Conservation (phyloP, 495 filamentous ascomycete genomes). For the Penicillium silybi region DNA sequence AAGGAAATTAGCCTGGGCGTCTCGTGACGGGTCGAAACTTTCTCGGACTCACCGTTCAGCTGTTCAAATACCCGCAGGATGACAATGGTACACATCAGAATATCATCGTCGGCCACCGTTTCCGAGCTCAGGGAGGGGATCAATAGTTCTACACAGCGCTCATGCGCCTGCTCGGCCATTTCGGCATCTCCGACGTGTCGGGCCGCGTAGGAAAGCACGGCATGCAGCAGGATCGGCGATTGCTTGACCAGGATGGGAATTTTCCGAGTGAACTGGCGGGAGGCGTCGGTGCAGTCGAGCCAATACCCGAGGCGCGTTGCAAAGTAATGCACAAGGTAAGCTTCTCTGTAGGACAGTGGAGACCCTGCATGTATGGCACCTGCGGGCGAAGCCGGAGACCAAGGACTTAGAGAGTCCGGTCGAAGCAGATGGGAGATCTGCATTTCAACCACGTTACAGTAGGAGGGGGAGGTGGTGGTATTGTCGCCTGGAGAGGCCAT, state of each 20-base stretch:
- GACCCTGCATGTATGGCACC: slow-evolving; percentile 3
- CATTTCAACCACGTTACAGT: slow-evolving; percentile 2
- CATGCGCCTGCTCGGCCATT: slow-evolving; percentile 8
- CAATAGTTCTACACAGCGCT: slow-evolving; percentile 11
- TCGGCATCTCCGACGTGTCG: slow-evolving; percentile 10
- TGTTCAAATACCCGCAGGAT: slow-evolving; percentile 13
- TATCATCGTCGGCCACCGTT: slow-evolving; percentile 8
- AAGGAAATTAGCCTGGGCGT: slow-evolving; percentile 2
- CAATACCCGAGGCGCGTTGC: slow-evolving; percentile 8
- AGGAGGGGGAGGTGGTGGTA: slow-evolving; percentile 3
- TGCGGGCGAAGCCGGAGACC: slow-evolving; percentile 3
- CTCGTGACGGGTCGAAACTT: not conserved
- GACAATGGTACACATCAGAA: slow-evolving; percentile 11
- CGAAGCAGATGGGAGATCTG: slow-evolving; percentile 1
- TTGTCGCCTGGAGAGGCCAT: slow-evolving; percentile 5
- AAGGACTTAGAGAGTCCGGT: slow-evolving; percentile 5
- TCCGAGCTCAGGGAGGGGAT: slow-evolving; percentile 9
- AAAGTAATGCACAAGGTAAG: slow-evolving; percentile 10
- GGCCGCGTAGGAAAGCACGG: slow-evolving; percentile 9
- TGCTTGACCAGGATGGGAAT: slow-evolving; percentile 8
- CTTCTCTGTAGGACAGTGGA: slow-evolving; percentile 8
- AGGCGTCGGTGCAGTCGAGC: slow-evolving; percentile 11
- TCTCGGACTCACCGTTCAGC: slow-evolving; percentile 8
- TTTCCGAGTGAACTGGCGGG: slow-evolving; percentile 10
- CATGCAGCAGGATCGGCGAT: slow-evolving; percentile 8